Evolutionary conservation across 139 green algal genomes (phyloP).

Genomic region (Deuterostichococcus epilithicus): DNA sequence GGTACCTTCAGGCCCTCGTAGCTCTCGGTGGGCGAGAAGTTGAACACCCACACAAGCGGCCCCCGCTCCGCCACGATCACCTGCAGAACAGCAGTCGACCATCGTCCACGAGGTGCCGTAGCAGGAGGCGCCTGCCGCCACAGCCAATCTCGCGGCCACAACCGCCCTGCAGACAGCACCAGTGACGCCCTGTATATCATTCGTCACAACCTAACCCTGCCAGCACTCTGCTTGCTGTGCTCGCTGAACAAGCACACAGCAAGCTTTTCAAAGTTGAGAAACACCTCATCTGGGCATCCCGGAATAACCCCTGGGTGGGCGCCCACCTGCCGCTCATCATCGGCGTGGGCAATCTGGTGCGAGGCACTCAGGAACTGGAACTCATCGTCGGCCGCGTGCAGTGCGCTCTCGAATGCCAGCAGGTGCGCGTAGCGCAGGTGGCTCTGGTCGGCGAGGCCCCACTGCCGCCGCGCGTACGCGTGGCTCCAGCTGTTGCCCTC

Average conservation of each 20-base stretch:
- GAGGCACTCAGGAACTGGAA: constrained; percentile 46
- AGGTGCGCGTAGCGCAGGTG: constrained; percentile 87
- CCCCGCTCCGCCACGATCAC: constrained; percentile 92
- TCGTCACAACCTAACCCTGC: too few species aligned
- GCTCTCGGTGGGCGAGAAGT: constrained; percentile 72
- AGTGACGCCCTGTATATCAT: neutral
- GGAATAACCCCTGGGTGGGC: neutral
- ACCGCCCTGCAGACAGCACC: neutral
- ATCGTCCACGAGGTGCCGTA: neutral
- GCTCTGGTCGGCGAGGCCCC: constrained; percentile 51
- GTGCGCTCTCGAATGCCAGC: constrained; percentile 68
- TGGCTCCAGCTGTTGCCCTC: constrained; percentile 95
- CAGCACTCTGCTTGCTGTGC: too few species aligned
- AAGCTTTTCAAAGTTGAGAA: too few species aligned
- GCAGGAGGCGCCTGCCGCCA: neutral
- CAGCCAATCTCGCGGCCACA: too few species aligned
- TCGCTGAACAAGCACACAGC: neutral
- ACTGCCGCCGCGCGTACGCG: constrained; percentile 80
- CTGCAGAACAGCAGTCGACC: constrained; percentile 29
- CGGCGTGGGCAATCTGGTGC: constrained; percentile 31
- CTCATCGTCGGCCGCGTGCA: constrained; percentile 68
- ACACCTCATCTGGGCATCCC: too few species aligned
- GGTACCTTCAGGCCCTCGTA: constrained; percentile 73
- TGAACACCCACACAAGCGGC: constrained; percentile 94
- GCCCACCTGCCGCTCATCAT: constrained; percentile 59